Base-by-base conservation (phyloP, 106 monocot species). In the Apostasia shenzhenica region DNA sequence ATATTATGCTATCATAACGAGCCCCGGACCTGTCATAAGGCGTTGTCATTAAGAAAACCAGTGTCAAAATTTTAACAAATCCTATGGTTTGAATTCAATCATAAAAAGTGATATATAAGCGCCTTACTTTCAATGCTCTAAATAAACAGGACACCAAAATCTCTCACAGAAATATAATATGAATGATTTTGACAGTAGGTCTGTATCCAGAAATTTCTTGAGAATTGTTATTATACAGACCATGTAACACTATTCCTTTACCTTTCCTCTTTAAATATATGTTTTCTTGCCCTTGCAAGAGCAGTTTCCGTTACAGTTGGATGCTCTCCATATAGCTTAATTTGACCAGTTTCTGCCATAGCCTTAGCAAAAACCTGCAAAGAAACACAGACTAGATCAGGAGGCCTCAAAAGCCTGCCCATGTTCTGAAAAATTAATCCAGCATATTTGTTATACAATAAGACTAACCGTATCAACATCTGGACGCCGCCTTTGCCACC, bases 221-320 rank as follows among this genome's bases (percentile, higher is more conserved):
- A 26, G 26, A 26, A 26, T 26, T 26, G 26, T 26, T 26, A 26
- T 26, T 26, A 26, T 26, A 26, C 26, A 26, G 26, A 26, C 26
- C 26, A 26, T 26, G 26, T 26, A 26, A 26, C 26, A 26, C 26
- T 26, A 26, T 26, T 7, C 12, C 5, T 58, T 45, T 78, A 99
- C 97, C 97, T 92, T 83, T 99, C 97, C 70, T 92, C 92, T 89
- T 99, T 99, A 52, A 85, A 93, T 55, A 99, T 69, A 53, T 81
- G 53, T 60, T 57, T 89, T 73, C 97, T 89, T 67, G 97, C 87
- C 78, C 79, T 82, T 70, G 97, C 92, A 81, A 99, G 86, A 72
- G 87, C 83, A 77, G 85, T 45, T 75, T 99, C 97, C 68, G 92
- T 89, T 63, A 74, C 7, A 43, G 89, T 87, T 71, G 97, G 97